Evolutionary conservation across 495 filamentous ascomycete genomes (phyloP).

Genomic region (Xylaria nigripes): DNA sequence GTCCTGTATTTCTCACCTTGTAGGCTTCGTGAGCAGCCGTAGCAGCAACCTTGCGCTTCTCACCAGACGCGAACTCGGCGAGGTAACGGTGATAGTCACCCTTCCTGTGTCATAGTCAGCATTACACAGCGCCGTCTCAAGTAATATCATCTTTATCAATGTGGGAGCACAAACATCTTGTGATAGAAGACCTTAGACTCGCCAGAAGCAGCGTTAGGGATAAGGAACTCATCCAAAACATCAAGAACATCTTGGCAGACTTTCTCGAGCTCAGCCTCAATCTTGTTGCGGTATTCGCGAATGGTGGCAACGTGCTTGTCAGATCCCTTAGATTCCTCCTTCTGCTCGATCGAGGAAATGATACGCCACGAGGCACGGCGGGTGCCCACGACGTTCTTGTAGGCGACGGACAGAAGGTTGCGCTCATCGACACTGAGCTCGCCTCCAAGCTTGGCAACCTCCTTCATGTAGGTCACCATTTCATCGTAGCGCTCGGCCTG

Average conservation of each 20-base stretch:
- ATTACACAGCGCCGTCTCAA: background rate
- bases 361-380: slow-evolving; percentile 99
- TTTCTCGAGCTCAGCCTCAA: slow-evolving; percentile 94
- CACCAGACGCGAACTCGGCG: slow-evolving; percentile 95
- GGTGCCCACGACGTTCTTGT: slow-evolving; percentile 99
- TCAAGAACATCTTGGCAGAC: slow-evolving; percentile 98
- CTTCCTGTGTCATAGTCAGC: slow-evolving; percentile 59
- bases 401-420: slow-evolving; percentile 96
- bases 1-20: slow-evolving; percentile 58
- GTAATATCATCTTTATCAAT: background rate
- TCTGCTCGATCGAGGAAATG: slow-evolving; percentile 99
- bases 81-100: slow-evolving; percentile 99
- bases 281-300: slow-evolving; percentile 97
- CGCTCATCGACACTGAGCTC: slow-evolving; percentile 97
- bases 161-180: slow-evolving; percentile 70
- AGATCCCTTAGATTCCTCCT: slow-evolving; percentile 98
- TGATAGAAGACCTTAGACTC: slow-evolving; percentile 99
- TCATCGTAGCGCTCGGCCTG: slow-evolving; percentile 99
- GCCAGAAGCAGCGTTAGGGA: slow-evolving; percentile 94
- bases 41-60: slow-evolving; percentile 97
- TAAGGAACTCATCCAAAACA: slow-evolving; percentile 89
- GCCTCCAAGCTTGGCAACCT: slow-evolving; percentile 98
- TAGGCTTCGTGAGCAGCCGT: slow-evolving; percentile 97
- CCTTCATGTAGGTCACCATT: slow-evolving; percentile 99
- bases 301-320: slow-evolving; percentile 96